phyloP scores from a whole-genome alignment of 805 yeast genomes.

The Jamesozyma gamospora region DNA sequence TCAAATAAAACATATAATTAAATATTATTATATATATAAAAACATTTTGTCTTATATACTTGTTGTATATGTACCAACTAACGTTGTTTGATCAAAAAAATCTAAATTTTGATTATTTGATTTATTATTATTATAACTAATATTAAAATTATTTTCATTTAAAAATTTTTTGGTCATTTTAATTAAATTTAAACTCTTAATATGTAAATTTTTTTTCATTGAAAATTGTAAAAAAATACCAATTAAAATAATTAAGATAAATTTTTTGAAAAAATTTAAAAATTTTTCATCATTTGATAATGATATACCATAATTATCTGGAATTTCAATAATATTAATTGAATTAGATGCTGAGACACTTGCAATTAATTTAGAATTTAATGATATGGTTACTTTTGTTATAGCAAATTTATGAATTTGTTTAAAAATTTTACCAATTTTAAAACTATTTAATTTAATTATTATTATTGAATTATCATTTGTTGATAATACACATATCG shows the following conservation, averaged over 20 bases:
- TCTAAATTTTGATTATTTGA: conserved; percentile 1
- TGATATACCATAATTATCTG: conserved; percentile 37
- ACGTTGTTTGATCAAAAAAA: conserved; percentile 6
- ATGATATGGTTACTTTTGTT: conserved; percentile 60
- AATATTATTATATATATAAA: too few relatives aligned
- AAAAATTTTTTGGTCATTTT: too few relatives aligned
- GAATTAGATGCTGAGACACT: conserved; percentile 73
- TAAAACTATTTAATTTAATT: conserved; percentile 42
- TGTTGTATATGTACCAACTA: conserved; percentile 5
- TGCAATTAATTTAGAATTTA: conserved; percentile 55
- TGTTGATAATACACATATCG: conserved; percentile 35
- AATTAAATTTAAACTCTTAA: too few relatives aligned
- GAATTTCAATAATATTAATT: conserved; percentile 53
- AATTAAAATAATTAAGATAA: conserved; percentile 15
- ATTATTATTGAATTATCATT: conserved; percentile 57
- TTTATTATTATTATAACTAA: too few relatives aligned
- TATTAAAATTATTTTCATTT: too few relatives aligned
- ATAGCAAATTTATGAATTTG: conserved; percentile 73
- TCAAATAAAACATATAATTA: too few relatives aligned
- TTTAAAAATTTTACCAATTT: conserved; percentile 39
- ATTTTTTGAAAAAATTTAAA: conserved; percentile 12
- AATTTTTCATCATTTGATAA: conserved; percentile 14
- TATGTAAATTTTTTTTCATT: conserved; percentile 17
- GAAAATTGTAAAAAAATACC: conserved; percentile 15
- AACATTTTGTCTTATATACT: too few relatives aligned